Base-by-base conservation (phyloP, 2,329 filamentous ascomycete species). In the Colletotrichum costaricense region DNA sequence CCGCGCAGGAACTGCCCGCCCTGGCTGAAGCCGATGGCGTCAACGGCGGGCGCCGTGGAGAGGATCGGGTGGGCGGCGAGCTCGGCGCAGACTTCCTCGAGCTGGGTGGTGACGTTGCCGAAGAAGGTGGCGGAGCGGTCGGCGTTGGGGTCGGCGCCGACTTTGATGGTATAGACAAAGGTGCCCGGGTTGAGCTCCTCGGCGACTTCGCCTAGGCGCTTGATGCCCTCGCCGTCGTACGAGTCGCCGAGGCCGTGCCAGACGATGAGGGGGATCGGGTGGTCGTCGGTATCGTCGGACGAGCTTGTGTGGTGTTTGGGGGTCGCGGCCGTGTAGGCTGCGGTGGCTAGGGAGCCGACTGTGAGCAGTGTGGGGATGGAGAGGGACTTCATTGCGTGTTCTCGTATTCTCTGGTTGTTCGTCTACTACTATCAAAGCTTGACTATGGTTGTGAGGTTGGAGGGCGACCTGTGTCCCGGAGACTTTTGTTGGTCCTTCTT, bases 1-100 rank as follows among this genome's bases (percentile, higher is more conserved):
- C 89, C 97, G 72, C 97, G 92, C n/a, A 99, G 89, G 85, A 99
- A 98, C 82, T 98, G 94, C 1, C 97, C 97, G 75, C 97, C 97
- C 83, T 99, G 97, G 16, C 94, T 97, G 86, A 99, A 98, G 33
- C 97, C 97, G 46, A 99, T 85, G 42, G 95, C 96, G 83, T 98
- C 97, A 80, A 98, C 88, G 75, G 93, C 94, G 0, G 94, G 93
- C 0, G 94, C 94, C 7, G 93, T 94, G 69, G 93, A 93, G 19
- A 98, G 90, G 81, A 97, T 94, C 1, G 93, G 93, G 80, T 98
- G 90, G 0, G 88, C 80, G 72, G 93, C 89, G 55, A 98, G 89
- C 78, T 93, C 91, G n/a, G 85, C 86, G 88, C 97, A 98, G 63
- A 97, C 94, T 75, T 88, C 81, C 52, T 88, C 88, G 72, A 98